Evolutionary conservation across 2,329 filamentous ascomycete genomes (phyloP).

Genomic region (Daldinia sp.): DNA sequence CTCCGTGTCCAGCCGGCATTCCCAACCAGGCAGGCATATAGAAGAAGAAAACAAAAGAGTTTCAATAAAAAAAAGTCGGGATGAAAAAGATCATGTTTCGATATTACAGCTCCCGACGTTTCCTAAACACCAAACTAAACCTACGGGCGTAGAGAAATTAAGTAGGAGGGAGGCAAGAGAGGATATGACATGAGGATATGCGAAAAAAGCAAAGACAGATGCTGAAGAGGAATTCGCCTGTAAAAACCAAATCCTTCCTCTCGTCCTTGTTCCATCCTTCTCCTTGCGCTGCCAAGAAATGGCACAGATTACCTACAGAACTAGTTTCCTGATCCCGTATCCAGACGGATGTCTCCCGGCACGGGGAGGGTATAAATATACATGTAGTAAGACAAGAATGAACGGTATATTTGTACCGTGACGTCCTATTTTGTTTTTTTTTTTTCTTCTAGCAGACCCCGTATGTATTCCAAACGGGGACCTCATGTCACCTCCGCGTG

Average conservation of each 20-base stretch:
- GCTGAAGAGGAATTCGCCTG: not conserved
- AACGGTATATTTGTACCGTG: not conserved
- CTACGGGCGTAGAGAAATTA: not conserved
- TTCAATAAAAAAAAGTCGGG: not conserved
- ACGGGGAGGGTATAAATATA: not conserved
- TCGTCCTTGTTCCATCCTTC: not conserved
- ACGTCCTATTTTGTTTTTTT: too few relatives aligned
- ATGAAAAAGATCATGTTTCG: not conserved
- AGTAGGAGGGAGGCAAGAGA: not conserved
- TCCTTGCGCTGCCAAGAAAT: too few relatives aligned
- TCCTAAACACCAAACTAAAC: not conserved
- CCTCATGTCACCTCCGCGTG: slow-evolving; percentile 11
- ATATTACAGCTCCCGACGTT: not conserved
- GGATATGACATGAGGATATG: not conserved
- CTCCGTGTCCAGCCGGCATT: not conserved
- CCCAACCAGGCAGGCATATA: not conserved
- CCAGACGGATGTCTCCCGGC: not conserved
- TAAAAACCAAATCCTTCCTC: not conserved
- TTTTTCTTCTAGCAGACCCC: too few relatives aligned
- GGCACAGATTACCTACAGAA: not conserved
- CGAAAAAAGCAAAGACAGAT: not conserved
- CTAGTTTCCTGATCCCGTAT: not conserved
- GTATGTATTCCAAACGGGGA: too few relatives aligned
- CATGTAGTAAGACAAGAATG: not conserved
- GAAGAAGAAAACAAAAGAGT: not conserved